A percentile compares a stretch with the other conserved stretches of the same genome.
phyloP scores from a whole-genome alignment of 352 stramenopile species.

The Pythium sp. region DNA sequence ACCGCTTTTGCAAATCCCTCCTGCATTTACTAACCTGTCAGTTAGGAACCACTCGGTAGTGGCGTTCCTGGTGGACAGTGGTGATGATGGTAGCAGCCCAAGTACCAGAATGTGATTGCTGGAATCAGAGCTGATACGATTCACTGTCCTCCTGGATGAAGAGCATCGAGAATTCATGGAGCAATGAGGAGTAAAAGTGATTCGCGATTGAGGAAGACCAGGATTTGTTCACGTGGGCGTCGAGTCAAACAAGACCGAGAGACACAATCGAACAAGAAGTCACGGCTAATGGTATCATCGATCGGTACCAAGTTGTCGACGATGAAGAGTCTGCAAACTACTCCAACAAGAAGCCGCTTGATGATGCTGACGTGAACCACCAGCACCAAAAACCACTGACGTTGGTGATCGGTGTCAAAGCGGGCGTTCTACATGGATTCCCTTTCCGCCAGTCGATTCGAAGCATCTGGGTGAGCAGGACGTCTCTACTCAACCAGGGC shows the following conservation, averaged over 20 bases:
- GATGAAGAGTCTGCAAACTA: neutral
- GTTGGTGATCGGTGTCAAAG: conserved; percentile 55
- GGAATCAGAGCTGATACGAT: conserved; percentile 2
- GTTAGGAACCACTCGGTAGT: conserved; percentile 2
- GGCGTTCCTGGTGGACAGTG: conserved; percentile 1
- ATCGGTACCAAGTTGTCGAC: no score
- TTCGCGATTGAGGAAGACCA: conserved; percentile 1
- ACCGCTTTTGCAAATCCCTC: neutral
- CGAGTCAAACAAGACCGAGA: neutral
- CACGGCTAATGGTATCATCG: neutral
- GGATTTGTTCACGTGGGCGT: conserved; percentile 15
- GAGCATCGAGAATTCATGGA: conserved; percentile 6
- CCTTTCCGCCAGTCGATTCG: conserved; percentile 32
- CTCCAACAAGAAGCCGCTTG: neutral
- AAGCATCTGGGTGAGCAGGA: conserved; percentile 34
- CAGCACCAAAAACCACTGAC: neutral
- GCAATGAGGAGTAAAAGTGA: neutral
- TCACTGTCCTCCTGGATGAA: conserved; percentile 1
- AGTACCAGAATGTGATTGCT: neutral
- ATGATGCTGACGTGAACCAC: no score
- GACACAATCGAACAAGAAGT: neutral
- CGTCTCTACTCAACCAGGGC: conserved; percentile 13
- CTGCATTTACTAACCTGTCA: neutral
- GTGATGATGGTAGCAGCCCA: neutral
- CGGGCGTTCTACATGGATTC: conserved; percentile 30